Percentiles rank a stretch among this genome's conserved stretches.
phyloP scores from a whole-genome alignment of 139 green algal genomes.

The Chara braunii region DNA sequence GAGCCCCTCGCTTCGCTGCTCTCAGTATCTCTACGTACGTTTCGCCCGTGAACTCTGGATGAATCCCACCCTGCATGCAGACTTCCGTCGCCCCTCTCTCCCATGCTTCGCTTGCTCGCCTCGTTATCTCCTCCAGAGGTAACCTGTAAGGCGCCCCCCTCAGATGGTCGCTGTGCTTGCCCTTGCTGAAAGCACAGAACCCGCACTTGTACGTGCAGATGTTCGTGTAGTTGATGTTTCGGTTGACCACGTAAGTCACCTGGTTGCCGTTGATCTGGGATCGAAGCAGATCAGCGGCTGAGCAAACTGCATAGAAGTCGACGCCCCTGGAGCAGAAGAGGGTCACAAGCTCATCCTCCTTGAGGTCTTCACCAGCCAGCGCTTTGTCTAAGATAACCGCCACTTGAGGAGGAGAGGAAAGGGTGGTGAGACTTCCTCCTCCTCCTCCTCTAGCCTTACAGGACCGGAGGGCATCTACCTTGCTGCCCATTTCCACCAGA shows the following conservation, averaged over 20 bases:
- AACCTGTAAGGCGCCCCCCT: constrained; percentile 68
- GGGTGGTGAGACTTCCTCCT: too few species aligned
- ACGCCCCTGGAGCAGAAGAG: constrained; percentile 57
- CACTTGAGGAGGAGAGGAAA: too few species aligned
- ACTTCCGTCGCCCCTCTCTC: constrained; percentile 73
- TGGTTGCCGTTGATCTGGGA: constrained; percentile 50
- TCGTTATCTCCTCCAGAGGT: constrained; percentile 56
- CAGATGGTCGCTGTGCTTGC: constrained; percentile 32
- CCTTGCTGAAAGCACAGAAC: constrained; percentile 44
- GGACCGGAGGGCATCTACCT: background rate
- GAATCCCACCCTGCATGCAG: constrained; percentile 78
- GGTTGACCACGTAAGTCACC: constrained; percentile 62
- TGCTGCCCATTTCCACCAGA: background rate
- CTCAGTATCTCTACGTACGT: constrained; percentile 69
- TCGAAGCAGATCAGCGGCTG: constrained; percentile 58
- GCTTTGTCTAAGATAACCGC: too few species aligned
- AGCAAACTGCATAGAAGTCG: constrained; percentile 54
- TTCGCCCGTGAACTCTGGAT: constrained; percentile 72
- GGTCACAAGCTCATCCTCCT: constrained; percentile 46
- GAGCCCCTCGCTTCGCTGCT: constrained; percentile 61
- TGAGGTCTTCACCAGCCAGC: constrained; percentile 22
- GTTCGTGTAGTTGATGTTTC: constrained; percentile 94
- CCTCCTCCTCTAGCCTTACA: too few species aligned
- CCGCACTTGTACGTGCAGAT: constrained; percentile 52
- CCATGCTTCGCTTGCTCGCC: constrained; percentile 68